phyloP scores from a whole-genome alignment of 1,284 basidiomycete genomes.

The Boletus semigastroideus region DNA sequence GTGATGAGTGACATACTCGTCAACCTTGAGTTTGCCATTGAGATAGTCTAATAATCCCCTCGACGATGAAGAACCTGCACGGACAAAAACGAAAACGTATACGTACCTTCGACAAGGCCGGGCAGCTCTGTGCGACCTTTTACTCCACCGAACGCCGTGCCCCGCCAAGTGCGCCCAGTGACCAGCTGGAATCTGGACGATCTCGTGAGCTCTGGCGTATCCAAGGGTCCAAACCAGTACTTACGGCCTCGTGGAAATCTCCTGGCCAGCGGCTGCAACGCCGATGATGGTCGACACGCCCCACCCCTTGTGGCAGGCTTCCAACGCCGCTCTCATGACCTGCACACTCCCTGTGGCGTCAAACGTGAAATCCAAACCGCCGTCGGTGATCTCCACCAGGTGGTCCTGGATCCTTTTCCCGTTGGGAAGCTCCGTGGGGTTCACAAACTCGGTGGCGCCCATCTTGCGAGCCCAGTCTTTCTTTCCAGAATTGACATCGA shows the following conservation, averaged over 20 bases:
- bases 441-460: slow-evolving; percentile 96
- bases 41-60: slow-evolving; percentile 59
- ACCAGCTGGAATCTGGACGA: slow-evolving; percentile 72
- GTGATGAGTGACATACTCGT: slow-evolving; percentile 88
- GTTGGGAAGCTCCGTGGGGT: slow-evolving; percentile 75
- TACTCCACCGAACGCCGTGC: slow-evolving; percentile 95
- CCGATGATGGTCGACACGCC: slow-evolving; percentile 95
- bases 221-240: slow-evolving; percentile 31
- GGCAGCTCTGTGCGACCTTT: slow-evolving; percentile 96
- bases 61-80: not conserved
- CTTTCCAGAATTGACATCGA: slow-evolving; percentile 89
- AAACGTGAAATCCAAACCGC: slow-evolving; percentile 96
- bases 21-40: slow-evolving; percentile 73
- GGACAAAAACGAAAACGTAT: slow-evolving; percentile 1
- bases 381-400: slow-evolving; percentile 92
- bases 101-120: slow-evolving; percentile 80
- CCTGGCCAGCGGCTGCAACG: slow-evolving; percentile 94
- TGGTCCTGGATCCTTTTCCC: slow-evolving; percentile 87
- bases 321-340: slow-evolving; percentile 95
- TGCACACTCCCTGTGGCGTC: slow-evolving; percentile 95
- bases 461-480: slow-evolving; percentile 90
- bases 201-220: slow-evolving; percentile 8
- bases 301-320: slow-evolving; percentile 99
- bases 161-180: slow-evolving; percentile 96
- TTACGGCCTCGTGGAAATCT: slow-evolving; percentile 94